These are phyloP conservation scores for Neurospora sp. DNA, from an alignment of 495 filamentous ascomycete genomes.

Conservation along the genomic window DNA sequence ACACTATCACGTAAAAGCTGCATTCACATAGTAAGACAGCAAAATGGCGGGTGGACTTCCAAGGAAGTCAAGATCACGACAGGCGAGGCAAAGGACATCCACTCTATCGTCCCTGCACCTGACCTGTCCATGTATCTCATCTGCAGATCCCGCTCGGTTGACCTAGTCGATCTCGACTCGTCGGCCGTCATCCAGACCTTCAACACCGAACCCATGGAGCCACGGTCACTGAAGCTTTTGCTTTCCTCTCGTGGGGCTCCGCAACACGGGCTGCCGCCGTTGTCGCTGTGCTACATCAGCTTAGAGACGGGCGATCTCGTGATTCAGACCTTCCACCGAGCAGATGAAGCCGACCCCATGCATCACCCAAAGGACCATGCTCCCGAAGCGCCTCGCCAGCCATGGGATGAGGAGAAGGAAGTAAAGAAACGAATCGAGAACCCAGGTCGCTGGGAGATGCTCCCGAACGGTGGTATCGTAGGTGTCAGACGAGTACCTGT, in stretches of 20 bases:
- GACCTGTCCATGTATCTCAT: conserved; percentile 36
- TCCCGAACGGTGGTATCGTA: conserved; percentile 37
- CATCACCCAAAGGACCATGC: conserved; percentile 24
- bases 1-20: conserved; percentile 32
- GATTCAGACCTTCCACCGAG: conserved; percentile 45
- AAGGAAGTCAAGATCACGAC: conserved; percentile 24
- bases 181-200: conserved; percentile 45
- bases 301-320: conserved; percentile 42
- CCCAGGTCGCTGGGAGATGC: conserved; percentile 39
- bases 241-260: conserved; percentile 36
- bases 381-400: conserved; percentile 17
- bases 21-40: conserved; percentile 34
- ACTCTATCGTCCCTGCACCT: conserved; percentile 31
- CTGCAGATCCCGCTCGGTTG: conserved; percentile 36
- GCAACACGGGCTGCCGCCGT: conserved; percentile 36
- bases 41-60: conserved; percentile 26
- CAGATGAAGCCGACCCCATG: conserved; percentile 30
- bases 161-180: conserved; percentile 42
- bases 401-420: conserved; percentile 32
- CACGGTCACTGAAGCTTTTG: conserved; percentile 36
- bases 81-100: conserved; percentile 20
- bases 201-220: conserved; percentile 43
- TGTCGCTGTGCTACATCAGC: conserved; percentile 45
- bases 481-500: conserved; percentile 28
- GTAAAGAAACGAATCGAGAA: conserved; percentile 28